Conservation (phyloP, 106 monocot genomes). For the Acorus gramineus region DNA sequence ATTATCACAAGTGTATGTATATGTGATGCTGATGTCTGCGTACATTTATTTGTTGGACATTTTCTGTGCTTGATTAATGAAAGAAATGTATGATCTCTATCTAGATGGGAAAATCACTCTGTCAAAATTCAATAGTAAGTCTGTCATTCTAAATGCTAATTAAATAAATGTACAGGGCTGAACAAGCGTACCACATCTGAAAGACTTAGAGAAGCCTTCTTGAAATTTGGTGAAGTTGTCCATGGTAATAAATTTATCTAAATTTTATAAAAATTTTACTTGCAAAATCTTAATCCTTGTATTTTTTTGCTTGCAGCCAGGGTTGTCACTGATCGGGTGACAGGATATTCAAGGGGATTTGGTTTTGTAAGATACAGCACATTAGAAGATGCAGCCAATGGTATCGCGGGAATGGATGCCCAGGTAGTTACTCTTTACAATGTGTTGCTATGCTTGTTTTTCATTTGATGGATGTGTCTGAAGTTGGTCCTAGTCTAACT, state of each 20-base stretch:
- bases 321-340: constrained; percentile 56
- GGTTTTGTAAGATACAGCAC: constrained; percentile 58
- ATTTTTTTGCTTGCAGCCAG: constrained; percentile 29
- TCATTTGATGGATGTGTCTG: background rate
- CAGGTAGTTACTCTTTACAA: constrained; percentile 23
- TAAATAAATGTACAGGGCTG: constrained; percentile 25
- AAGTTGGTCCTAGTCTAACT: no score
- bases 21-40: no score
- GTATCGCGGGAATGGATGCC: constrained; percentile 75
- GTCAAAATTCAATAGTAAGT: background rate
- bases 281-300: background rate
- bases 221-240: constrained; percentile 55
- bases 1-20: no score
- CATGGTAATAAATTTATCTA: constrained; percentile 24
- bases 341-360: constrained; percentile 73
- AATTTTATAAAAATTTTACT: background rate
- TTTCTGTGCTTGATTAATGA: no score
- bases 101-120: no score
- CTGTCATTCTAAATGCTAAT: constrained; percentile 3
- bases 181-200: constrained; percentile 69
- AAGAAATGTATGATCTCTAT: no score
- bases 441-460: background rate
- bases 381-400: constrained; percentile 45
- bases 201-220: constrained; percentile 51
- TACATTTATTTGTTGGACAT: no score